Percentiles rank a stretch among this genome's conserved stretches.
phyloP scores from a whole-genome alignment of 352 stramenopile species.

The Phytophthora pistaciae region DNA sequence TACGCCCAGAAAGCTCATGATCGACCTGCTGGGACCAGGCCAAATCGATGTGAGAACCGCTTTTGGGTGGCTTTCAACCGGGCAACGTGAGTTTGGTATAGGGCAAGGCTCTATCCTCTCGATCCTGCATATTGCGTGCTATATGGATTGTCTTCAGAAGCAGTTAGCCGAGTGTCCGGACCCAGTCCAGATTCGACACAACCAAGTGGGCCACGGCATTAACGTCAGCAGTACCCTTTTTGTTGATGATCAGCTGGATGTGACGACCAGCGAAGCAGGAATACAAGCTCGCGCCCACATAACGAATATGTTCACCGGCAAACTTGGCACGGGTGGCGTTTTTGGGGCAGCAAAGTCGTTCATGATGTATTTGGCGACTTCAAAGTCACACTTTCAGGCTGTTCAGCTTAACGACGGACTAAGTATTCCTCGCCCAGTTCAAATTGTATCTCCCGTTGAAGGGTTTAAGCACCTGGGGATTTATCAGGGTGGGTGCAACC shows the following conservation, averaged over 20 bases:
- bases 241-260: slow-evolving; percentile 14
- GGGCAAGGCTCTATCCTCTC: not conserved
- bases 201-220: too few relatives aligned
- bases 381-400: not conserved
- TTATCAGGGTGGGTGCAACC: not conserved
- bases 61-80: slow-evolving; percentile 12
- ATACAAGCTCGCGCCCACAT: not conserved
- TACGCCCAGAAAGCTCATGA: not conserved
- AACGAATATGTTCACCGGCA: slow-evolving; percentile 18
- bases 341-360: slow-evolving; percentile 12
- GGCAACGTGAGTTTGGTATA: slow-evolving; percentile 7
- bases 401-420: slow-evolving; percentile 13
- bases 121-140: slow-evolving; percentile 12
- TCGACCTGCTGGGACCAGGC: slow-evolving; percentile 7
- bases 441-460: not conserved
- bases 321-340: not conserved
- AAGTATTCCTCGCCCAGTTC: not conserved
- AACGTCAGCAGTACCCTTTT: slow-evolving; percentile 1
- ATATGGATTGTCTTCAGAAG: too few relatives aligned
- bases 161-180: not conserved
- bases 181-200: not conserved
- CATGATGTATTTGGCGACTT: not conserved
- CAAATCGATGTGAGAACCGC: slow-evolving; percentile 8
- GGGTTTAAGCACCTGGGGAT: slow-evolving; percentile 18
- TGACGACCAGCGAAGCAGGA: not conserved